Base-by-base conservation (phyloP, 2,329 filamentous ascomycete genomes). In the Hypoxylon sp. region DNA sequence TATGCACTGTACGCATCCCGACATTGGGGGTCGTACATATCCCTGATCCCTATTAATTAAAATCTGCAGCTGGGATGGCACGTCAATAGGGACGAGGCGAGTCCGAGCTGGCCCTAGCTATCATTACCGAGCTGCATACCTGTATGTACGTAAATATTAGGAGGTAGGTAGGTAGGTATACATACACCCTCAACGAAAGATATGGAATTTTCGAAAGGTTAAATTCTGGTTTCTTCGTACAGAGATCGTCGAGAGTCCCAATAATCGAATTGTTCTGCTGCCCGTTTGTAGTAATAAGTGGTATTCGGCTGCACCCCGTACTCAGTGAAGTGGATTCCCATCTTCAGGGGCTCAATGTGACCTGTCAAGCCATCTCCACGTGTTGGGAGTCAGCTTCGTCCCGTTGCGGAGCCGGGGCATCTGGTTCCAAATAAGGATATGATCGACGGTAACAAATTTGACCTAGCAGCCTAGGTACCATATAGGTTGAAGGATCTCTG, bases 331-430 rank as follows among this genome's bases (percentile, higher is more conserved):
- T 2, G 35, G 48, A 20, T 22, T 31, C 54, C 31, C 14, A 42
- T 62, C 61, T 54, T 22, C 57, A 35, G 49, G 58, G 48, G 44
- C 37, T 22, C 17, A 44, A 62, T 66, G 40, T 56, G 58, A 69
- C 63, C 31, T 60, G 55, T 63, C 62, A 66, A 44, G 57, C 13
- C 25, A 48, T 63, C 51, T 65, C 62, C 66, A 69, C 59, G 66
- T 69, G 63, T 35, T 35, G 25, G 42, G 17, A 30, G 55, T 33
- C 50, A 57, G 50, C 55, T 49, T 55, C 27, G 50, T 48, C 66
- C 61, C 61, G 58, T 58, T 42, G 44, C 46, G 40, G 40, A 65
- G 27, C 51, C 22, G 57, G 61, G 57, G 30, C 33, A 27, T 59
- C 31, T 59, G 30, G 62, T 62, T 62, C 55, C 37, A 3, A 56